phyloP scores from a whole-genome alignment of 108 stramenopile genomes.

The Mayamaea pseudoterrestris region DNA sequence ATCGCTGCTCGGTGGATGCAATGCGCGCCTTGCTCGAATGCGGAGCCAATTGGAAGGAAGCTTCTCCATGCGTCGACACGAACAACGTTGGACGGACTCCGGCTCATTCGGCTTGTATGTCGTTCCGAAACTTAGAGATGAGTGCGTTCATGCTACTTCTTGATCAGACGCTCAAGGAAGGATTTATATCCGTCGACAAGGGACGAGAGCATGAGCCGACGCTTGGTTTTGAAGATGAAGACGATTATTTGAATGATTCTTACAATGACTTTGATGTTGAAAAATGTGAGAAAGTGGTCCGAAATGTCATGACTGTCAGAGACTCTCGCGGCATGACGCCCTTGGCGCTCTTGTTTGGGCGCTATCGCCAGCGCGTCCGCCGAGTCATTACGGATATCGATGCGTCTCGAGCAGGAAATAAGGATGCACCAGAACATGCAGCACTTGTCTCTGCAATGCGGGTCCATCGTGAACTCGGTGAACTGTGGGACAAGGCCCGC shows the following conservation, averaged over 20 bases:
- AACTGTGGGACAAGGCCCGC: constrained; percentile 30
- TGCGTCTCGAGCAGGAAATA: constrained; percentile 4
- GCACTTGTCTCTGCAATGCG: constrained; percentile 9
- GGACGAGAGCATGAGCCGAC: neutral
- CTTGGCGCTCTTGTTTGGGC: constrained; percentile 23
- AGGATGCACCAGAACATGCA: constrained; percentile 1
- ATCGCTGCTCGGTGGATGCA: constrained; percentile 15
- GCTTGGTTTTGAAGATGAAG: constrained; percentile 9
- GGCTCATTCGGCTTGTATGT: constrained; percentile 32
- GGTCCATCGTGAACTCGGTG: constrained; percentile 28
- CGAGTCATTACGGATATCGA: constrained; percentile 6
- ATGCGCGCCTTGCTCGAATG: constrained; percentile 19
- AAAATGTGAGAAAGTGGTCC: too few species aligned
- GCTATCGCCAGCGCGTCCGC: constrained; percentile 32
- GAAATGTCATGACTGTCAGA: constrained; percentile 21
- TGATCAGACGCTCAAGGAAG: constrained; percentile 14
- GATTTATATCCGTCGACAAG: neutral
- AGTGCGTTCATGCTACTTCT: constrained; percentile 26
- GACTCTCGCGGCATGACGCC: constrained; percentile 28
- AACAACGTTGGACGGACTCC: constrained; percentile 21
- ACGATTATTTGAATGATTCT: neutral
- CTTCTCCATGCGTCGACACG: constrained; percentile 4
- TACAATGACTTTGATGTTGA: constrained; percentile 2
- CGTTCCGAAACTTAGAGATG: constrained; percentile 27
- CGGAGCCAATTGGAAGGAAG: neutral